Evolutionary conservation across 768 basidiomycete species (phyloP).

Genomic region (Tricholoma furcatifolium): DNA sequence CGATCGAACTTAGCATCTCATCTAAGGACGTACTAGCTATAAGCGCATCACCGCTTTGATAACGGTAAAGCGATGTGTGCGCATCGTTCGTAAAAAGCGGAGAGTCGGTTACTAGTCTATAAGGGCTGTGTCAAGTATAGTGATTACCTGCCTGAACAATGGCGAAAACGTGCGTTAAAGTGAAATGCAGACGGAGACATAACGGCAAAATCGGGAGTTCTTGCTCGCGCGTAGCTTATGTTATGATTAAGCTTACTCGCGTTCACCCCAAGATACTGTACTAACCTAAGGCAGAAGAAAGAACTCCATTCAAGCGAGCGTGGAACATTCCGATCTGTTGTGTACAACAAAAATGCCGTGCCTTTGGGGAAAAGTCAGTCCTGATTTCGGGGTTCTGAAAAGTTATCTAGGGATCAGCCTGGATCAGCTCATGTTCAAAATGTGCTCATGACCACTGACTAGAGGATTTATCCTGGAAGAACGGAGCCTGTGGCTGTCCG

Average conservation of each 20-base stretch:
- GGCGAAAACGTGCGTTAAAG: too few species aligned
- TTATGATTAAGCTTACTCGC: too few species aligned
- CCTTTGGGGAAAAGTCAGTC: not conserved
- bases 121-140: not conserved
- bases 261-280: too few species aligned
- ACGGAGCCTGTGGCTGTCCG: conserved; percentile 38
- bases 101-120: not conserved
- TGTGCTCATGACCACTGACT: conserved; percentile 1
- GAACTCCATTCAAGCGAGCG: too few species aligned
- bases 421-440: conserved; percentile 7
- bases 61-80: not conserved
- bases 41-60: not conserved
- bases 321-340: too few species aligned
- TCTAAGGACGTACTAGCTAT: not conserved
- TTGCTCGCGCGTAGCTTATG: too few species aligned
- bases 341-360: too few species aligned
- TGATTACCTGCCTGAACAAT: not conserved
- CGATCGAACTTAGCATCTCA: not conserved
- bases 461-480: conserved; percentile 31
- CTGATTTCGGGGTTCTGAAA: conserved; percentile 5
- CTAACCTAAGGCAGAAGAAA: too few species aligned
- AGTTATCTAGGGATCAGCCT: conserved; percentile 1
- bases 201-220: too few species aligned
- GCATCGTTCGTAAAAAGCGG: conserved; percentile 2
- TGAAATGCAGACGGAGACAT: too few species aligned